A percentile compares a stretch with the other conserved stretches of the same genome.
These are phyloP conservation scores for Backusella parvicylindrica DNA, from an alignment of 192 early-diverging fungal species.

Conservation along the genomic window DNA sequence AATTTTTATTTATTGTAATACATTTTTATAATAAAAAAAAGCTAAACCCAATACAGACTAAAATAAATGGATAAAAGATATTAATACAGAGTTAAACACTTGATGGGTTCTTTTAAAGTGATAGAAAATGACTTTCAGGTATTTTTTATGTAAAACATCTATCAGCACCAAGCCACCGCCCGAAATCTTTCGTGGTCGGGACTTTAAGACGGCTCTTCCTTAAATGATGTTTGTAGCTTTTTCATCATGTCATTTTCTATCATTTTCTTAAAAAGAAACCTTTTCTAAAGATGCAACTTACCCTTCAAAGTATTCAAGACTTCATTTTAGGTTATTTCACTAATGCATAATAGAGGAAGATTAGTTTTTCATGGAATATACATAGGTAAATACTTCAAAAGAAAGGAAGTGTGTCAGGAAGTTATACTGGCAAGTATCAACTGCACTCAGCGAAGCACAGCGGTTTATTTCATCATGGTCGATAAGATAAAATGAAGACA, in stretches of 20 bases:
- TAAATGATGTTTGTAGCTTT: neutral
- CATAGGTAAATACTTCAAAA: neutral
- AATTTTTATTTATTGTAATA: no score
- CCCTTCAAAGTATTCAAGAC: neutral
- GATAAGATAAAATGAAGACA: conserved; percentile 39
- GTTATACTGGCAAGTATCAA: conserved; percentile 42
- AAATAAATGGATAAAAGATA: no score
- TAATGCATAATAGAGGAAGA: no score
- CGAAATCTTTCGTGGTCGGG: neutral
- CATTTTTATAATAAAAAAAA: no score
- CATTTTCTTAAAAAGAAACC: no score
- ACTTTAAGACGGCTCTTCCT: neutral
- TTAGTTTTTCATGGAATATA: neutral
- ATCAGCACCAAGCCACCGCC: neutral
- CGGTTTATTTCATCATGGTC: conserved; percentile 40
- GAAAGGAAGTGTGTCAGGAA: conserved; percentile 25
- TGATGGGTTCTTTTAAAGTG: neutral
- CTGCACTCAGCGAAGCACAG: conserved; percentile 42
- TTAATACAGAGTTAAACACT: no score
- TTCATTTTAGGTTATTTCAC: neutral
- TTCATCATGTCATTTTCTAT: conserved; percentile 1
- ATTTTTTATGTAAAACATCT: neutral
- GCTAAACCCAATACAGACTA: no score
- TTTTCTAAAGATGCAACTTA: neutral
- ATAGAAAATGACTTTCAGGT: neutral